Evolutionary conservation across 2,329 filamentous ascomycete species (phyloP), one percentile per base, ranked within the genome.

Genomic region (Aureobasidium sp.): DNA sequence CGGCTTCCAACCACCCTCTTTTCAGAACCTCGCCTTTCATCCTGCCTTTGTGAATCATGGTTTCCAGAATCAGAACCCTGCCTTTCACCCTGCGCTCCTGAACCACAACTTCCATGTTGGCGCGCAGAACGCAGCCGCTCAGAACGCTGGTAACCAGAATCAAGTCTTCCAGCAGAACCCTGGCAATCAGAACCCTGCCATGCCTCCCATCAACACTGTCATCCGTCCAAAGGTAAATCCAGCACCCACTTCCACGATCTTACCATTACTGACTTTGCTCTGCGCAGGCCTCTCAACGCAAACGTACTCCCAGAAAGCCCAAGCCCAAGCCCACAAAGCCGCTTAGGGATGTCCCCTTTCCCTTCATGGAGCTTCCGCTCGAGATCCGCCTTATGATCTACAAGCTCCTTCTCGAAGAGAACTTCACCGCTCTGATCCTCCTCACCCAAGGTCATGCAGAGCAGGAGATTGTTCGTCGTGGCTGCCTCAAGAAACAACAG

Each of bases 361-460:
- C 55, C 3, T 47, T 58, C 8, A 26, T 47, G 42, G n/a, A 46
- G 7, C 55, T 58, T 5, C 55, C 55, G 7, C n/a, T 32, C 4
- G 55, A 58, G 42, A 46, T 58, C 13, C 55, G 55, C 23, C 15
- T n/a, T 2, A 58, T 58, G 41, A 47, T 58, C 55, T 58, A 58
- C 32, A 58, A 37, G 42, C 32, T n/a, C 29, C 36, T 41, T 13
- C 55, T 58, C 15, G 23, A 34, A 10, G 55, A 58, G 20, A 15
- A 12, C 1, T n/a, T 13, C n/a, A 37, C 6, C 20, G 10, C 17
- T 3, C 42, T 58, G 8, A 47, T 15, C 3, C 20, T 47, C 13
- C 23, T 37, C 29, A 58, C 41, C 29, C 17, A 57, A 15, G 34
- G 26, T 7, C 5, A 10, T 8, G 15, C 46, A 32, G 27, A 9